phyloP scores from a whole-genome alignment of 345 rosid genomes.

The Rhizophora apiculata region DNA sequence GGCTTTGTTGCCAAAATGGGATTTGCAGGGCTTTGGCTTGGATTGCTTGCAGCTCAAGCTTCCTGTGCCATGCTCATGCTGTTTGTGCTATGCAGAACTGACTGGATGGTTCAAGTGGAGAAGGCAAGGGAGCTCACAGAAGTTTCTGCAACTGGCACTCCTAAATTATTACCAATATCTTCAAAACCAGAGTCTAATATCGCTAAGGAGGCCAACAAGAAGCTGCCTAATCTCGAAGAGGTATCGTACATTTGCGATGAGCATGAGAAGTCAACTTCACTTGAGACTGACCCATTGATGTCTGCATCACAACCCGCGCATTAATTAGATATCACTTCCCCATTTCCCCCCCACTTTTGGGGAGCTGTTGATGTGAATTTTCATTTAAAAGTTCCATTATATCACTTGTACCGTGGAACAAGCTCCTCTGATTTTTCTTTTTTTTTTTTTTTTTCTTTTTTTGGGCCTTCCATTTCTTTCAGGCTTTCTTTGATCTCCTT shows the following conservation, averaged over 20 bases:
- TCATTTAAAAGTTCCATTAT: background rate
- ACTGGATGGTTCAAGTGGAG: conserved; percentile 63
- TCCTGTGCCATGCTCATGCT: conserved; percentile 83
- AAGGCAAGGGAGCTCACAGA: conserved; percentile 76
- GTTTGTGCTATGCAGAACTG: conserved; percentile 57
- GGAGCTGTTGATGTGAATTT: conserved; percentile 22
- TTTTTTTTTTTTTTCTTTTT: background rate
- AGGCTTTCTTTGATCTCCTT: background rate
- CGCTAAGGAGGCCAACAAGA: background rate
- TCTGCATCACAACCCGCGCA: conserved; percentile 22
- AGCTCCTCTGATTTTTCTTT: background rate
- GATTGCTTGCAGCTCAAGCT: conserved; percentile 91
- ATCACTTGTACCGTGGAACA: conserved; percentile 17
- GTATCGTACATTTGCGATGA: conserved; percentile 39
- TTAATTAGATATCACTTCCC: conserved; percentile 15
- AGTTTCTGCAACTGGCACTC: conserved; percentile 3
- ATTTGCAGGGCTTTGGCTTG: conserved; percentile 82
- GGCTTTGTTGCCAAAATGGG: conserved; percentile 73
- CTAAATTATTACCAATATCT: conserved; percentile 29
- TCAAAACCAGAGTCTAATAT: conserved; percentile 14
- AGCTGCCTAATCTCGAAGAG: conserved; percentile 33
- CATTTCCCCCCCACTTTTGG: conserved; percentile 27
- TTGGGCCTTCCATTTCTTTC: background rate
- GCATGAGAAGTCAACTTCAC: conserved; percentile 34
- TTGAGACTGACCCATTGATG: conserved; percentile 49